Percentiles rank a stretch among this genome's conserved stretches.
phyloP scores from a whole-genome alignment of 345 rosid genomes.

The Bruguiera sexangula region DNA sequence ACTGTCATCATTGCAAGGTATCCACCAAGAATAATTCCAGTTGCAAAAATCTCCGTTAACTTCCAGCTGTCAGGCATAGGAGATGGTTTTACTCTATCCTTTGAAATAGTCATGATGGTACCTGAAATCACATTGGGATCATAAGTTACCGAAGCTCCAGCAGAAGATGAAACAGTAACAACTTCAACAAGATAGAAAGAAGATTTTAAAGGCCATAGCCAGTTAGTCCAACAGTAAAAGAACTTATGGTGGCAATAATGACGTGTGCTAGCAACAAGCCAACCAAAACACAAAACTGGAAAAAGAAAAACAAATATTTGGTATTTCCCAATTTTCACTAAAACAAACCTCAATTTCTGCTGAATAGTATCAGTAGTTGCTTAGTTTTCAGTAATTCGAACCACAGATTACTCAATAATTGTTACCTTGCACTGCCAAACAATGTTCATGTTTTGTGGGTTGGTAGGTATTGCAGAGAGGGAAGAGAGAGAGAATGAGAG shows the following conservation, averaged over 20 bases:
- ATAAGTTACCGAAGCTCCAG: slow-evolving; percentile 16
- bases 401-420: no score
- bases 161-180: neutral
- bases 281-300: neutral
- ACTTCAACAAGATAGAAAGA: neutral
- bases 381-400: no score
- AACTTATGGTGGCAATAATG: neutral
- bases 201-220: no score
- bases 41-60: slow-evolving; percentile 86
- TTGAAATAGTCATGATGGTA: slow-evolving; percentile 97
- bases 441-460: no score
- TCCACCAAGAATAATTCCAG: slow-evolving; percentile 86
- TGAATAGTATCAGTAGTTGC: no score
- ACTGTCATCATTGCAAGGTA: slow-evolving; percentile 99
- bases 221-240: no score
- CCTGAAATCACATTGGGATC: slow-evolving; percentile 48
- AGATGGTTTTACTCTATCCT: slow-evolving; percentile 98
- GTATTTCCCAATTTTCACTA: no score
- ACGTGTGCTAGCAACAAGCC: neutral
- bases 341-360: neutral
- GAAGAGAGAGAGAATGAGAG: no score
- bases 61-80: slow-evolving; percentile 99
- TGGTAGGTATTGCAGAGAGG: no score
- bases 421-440: no score
- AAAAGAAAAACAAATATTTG: neutral